Percentiles rank a stretch among this genome's conserved stretches.
Conservation (phyloP, 257 asterid species). For the Cruciata laevipes region DNA sequence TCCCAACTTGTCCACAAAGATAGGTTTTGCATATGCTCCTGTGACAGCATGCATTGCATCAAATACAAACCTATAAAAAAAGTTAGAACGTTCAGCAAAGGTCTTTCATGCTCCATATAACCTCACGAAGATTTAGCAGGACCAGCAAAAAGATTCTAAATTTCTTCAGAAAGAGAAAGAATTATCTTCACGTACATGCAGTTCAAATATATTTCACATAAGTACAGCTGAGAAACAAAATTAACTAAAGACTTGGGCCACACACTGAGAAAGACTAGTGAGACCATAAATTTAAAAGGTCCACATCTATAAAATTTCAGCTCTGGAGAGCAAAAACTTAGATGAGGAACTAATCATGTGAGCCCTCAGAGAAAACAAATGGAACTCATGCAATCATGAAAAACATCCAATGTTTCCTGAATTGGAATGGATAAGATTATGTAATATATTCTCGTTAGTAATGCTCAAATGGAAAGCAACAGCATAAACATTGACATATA, state of each 20-base stretch:
- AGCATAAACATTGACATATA: neutral
- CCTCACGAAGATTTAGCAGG: neutral
- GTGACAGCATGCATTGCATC: slow-evolving; percentile 99
- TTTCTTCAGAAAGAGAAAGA: neutral
- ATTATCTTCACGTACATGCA: neutral
- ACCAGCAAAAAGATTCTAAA: neutral
- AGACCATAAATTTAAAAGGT: neutral
- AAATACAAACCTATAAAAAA: slow-evolving; percentile 63
- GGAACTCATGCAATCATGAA: neutral
- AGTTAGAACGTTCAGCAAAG: slow-evolving; percentile 9
- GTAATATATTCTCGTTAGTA: neutral
- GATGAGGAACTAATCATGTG: neutral
- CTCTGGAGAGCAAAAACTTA: neutral
- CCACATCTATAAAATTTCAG: neutral
- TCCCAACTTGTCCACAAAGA: slow-evolving; percentile 89
- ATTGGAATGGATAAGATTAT: neutral
- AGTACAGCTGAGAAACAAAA: neutral
- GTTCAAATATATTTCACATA: neutral
- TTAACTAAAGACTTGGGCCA: neutral
- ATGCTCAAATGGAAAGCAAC: neutral
- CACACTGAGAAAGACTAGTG: neutral
- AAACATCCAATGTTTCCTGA: no score
- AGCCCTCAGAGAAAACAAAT: neutral
- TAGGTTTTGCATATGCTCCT: slow-evolving; percentile 96
- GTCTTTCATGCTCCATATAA: neutral